Percentiles rank a stretch among this genome's conserved stretches.
Conservation (phyloP, 352 stramenopile genomes). For the Globisporangium polare region DNA sequence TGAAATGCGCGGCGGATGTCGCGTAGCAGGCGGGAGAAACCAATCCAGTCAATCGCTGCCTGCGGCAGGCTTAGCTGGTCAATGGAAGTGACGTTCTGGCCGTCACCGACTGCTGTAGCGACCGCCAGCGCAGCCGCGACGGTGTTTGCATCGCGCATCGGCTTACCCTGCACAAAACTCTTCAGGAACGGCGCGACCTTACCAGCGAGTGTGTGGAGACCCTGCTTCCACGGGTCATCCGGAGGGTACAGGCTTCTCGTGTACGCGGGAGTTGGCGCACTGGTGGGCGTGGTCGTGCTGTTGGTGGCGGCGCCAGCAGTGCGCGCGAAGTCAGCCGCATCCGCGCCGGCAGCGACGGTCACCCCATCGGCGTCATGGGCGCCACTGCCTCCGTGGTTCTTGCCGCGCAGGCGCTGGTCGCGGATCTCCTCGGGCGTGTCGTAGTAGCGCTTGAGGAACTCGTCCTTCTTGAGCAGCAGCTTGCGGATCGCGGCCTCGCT, state of each 20-base stretch:
- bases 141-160: slow-evolving; percentile 5
- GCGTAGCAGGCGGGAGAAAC: slow-evolving; percentile 65
- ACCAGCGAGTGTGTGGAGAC: slow-evolving; percentile 35
- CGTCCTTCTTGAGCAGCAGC: slow-evolving; percentile 77
- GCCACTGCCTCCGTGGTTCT: slow-evolving; percentile 28
- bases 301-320: background rate
- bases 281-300: background rate
- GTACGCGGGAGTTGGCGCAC: background rate
- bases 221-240: slow-evolving; percentile 72
- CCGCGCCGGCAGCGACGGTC: background rate
- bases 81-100: background rate
- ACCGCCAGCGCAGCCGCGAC: slow-evolving; percentile 15
- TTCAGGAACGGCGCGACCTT: slow-evolving; percentile 66
- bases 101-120: background rate
- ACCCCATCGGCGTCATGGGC: slow-evolving; percentile 7
- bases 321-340: background rate
- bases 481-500: slow-evolving; percentile 79
- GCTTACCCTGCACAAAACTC: slow-evolving; percentile 43
- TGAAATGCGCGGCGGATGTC: slow-evolving; percentile 86
- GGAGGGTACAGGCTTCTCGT: slow-evolving; percentile 51
- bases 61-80: background rate
- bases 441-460: slow-evolving; percentile 76
- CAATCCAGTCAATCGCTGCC: slow-evolving; percentile 52
- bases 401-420: slow-evolving; percentile 64
- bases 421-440: slow-evolving; percentile 74